These are phyloP conservation scores for Chytriomyces confervae DNA, from an alignment of 192 early-diverging fungal genomes.

Conservation along the genomic window DNA sequence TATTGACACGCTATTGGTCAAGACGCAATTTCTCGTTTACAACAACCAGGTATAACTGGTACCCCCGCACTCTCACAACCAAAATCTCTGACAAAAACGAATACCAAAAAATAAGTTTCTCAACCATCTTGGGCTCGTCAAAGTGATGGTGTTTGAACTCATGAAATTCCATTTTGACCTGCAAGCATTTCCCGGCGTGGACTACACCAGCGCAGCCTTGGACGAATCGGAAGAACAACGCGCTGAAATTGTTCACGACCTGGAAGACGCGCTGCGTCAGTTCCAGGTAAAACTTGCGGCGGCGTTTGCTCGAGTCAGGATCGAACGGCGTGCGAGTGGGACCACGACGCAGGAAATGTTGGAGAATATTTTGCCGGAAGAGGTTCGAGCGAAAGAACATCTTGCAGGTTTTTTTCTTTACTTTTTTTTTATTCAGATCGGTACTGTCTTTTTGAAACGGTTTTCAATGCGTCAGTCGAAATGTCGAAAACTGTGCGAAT, in stretches of 20 bases:
- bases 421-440: constrained; percentile 1
- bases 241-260: constrained; percentile 47
- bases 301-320: constrained; percentile 58
- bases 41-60: constrained; percentile 55
- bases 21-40: constrained; percentile 64
- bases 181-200: constrained; percentile 48
- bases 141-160: constrained; percentile 59
- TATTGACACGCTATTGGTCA: constrained; percentile 60
- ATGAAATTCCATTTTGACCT: constrained; percentile 64
- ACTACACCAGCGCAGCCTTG: constrained; percentile 30
- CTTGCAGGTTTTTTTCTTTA: constrained; percentile 44
- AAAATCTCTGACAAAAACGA: too few species aligned
- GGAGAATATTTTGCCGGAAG: constrained; percentile 57
- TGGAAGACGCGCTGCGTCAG: constrained; percentile 42
- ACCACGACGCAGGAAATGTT: constrained; percentile 48
- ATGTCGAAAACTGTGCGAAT: constrained; percentile 86
- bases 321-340: constrained; percentile 53
- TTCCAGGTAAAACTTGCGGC: constrained; percentile 56
- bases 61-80: not conserved
- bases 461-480: constrained; percentile 41
- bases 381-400: constrained; percentile 54
- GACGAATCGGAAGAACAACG: constrained; percentile 19
- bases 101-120: constrained; percentile 46
- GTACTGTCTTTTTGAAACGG: not conserved
- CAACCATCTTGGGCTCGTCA: constrained; percentile 54